These are phyloP conservation scores for Pyrus bretschneideri DNA, from an alignment of 306 rosid genomes.

Conservation along the genomic window DNA sequence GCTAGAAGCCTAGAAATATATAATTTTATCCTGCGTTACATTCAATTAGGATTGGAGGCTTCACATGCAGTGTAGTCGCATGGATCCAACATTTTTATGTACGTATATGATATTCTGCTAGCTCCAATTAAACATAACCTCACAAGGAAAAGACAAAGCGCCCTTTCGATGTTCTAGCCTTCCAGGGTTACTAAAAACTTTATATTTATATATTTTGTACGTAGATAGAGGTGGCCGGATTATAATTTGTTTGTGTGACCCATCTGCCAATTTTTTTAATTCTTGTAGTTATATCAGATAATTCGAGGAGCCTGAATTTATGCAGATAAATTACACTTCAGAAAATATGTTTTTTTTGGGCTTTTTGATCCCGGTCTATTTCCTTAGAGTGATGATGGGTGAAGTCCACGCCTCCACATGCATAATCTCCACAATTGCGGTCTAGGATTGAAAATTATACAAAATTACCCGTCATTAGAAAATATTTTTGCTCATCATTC, in stretches of 20 bases:
- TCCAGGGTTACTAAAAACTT: not conserved
- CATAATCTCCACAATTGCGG: too few species aligned
- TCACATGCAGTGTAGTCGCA: not conserved
- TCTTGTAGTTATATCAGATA: not conserved
- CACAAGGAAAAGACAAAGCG: not conserved
- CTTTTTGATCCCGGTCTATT: too few species aligned
- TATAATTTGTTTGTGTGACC: too few species aligned
- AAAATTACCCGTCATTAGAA: too few species aligned
- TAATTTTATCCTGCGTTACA: too few species aligned
- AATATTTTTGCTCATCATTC: too few species aligned
- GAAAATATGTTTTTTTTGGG: not conserved
- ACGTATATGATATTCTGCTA: not conserved
- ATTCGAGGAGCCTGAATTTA: not conserved
- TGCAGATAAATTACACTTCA: not conserved
- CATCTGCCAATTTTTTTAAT: too few species aligned
- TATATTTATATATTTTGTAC: not conserved
- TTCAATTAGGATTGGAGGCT: not conserved
- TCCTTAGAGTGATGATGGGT: too few species aligned
- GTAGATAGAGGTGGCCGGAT: not conserved
- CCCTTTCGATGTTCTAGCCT: not conserved
- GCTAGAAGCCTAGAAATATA: not conserved
- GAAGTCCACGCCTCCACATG: too few species aligned
- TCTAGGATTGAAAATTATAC: too few species aligned
- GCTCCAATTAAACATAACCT: not conserved
- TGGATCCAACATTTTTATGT: not conserved